Evolutionary conservation across 2,329 filamentous ascomycete genomes (phyloP), one percentile per base, ranked within the genome.

Genomic region (Aureobasidium leucospermi): DNA sequence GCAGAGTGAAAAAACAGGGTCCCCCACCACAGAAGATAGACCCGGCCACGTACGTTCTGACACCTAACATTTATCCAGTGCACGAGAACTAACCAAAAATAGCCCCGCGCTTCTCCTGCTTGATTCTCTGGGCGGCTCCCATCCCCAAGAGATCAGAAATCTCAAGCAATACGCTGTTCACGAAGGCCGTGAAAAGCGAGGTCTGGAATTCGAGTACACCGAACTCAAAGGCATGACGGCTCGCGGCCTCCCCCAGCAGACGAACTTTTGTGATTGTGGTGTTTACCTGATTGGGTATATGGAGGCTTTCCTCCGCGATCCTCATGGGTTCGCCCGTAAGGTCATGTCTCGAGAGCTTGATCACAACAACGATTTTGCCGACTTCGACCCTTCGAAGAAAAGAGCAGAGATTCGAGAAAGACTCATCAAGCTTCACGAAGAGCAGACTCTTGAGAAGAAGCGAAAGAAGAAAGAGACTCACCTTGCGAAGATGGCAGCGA

Each of bases 231-330:
- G 82, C 4, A 85, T 89, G 77, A 90, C 85, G 41, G 89, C 89
- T 4, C 87, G 83, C 61, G 79, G 81, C 7, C 86, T 96, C 13
- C 93, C 94, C 0, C 75, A 82, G 62, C 94, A 99, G 71, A 75
- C 83, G 51, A 97, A 99, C 68, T 88, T 81, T 65, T 92, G 84
- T 62, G 94, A 99, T 70, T 99, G 94, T 67, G 94, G 94, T 8
- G 76, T 96, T 0, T 99, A 88, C 66, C 76, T 97, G 3, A 76
- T 96, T 4, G 88, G 86, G 2, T 99, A 97, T 67, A 79, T 96
- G 57, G 83, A 90, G 64, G 85, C 88, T 63, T 96, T 99, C 63
- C 80, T 95, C 15, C 79, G 84, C 56, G 76, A 90, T 61, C 93
- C 93, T 0, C 84, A 89, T 63, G 71, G 69, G 0, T 94, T 95